Evolutionary conservation across 257 asterid genomes (phyloP).

Genomic region (Capsicum rhomboideum): DNA sequence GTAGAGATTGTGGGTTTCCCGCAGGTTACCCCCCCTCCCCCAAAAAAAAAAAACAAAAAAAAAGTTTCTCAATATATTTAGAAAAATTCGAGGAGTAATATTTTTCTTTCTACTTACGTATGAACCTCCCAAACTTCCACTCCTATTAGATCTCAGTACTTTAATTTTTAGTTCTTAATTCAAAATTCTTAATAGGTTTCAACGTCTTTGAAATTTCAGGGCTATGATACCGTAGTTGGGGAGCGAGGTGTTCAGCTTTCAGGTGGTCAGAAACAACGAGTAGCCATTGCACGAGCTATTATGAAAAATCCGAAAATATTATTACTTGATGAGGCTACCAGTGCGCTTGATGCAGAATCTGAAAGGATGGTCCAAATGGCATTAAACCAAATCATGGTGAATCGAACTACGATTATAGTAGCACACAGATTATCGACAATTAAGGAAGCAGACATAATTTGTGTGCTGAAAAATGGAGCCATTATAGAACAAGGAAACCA

Average conservation of each 20-base stretch:
- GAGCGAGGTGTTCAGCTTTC: conserved; percentile 68
- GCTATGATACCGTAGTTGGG: conserved; percentile 60
- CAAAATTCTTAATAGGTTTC: too few species aligned
- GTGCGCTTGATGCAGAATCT: conserved; percentile 71
- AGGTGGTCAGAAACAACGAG: conserved; percentile 65
- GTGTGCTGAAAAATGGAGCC: conserved; percentile 47
- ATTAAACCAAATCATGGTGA: conserved; percentile 46
- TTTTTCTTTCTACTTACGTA: too few species aligned
- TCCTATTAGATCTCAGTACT: too few species aligned
- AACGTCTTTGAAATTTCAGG: conserved; percentile 18
- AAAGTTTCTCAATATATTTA: too few species aligned
- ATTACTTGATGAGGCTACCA: conserved; percentile 60
- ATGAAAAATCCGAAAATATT: conserved; percentile 55
- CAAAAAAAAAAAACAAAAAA: too few species aligned
- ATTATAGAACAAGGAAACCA: conserved; percentile 61
- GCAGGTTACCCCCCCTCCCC: too few species aligned
- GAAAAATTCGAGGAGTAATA: too few species aligned
- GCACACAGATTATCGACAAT: conserved; percentile 69
- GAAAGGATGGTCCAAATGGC: conserved; percentile 69
- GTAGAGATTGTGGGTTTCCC: too few species aligned
- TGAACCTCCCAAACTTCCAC: too few species aligned
- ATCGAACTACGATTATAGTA: conserved; percentile 53
- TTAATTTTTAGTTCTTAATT: too few species aligned
- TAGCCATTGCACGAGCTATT: conserved; percentile 68
- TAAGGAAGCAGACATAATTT: conserved; percentile 49